These are phyloP conservation scores for Ceratorhiza oryzae-sativae DNA, from an alignment of 1,284 basidiomycete species.

Conservation along the genomic window DNA sequence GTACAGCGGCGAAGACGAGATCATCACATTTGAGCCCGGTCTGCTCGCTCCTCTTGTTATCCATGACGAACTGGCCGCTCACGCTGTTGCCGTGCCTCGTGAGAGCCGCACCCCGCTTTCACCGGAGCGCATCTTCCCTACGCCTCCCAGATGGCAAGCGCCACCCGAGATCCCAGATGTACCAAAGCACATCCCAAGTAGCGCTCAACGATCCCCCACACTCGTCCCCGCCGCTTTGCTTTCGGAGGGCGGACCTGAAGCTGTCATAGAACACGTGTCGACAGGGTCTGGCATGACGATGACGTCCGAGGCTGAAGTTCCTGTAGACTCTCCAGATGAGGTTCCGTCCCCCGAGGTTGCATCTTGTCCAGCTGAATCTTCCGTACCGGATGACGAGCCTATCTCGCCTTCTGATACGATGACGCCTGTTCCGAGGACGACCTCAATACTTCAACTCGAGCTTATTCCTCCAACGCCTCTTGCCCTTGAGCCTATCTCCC, in stretches of 20 bases:
- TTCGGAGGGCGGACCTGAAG: no score
- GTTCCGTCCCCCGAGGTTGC: neutral
- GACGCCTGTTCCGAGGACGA: neutral
- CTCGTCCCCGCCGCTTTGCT: neutral
- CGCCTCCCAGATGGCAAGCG: slow-evolving; percentile 2
- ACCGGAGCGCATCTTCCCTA: neutral
- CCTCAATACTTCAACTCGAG: neutral
- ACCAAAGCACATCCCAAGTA: slow-evolving; percentile 6
- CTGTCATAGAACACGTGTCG: slow-evolving; percentile 10
- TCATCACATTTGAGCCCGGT: neutral
- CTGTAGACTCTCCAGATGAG: neutral
- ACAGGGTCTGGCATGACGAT: neutral
- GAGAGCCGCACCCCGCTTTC: neutral
- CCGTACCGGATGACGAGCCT: slow-evolving; percentile 2
- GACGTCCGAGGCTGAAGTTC: neutral
- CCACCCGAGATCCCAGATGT: neutral
- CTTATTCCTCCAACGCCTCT: neutral
- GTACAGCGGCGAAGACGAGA: slow-evolving; percentile 8
- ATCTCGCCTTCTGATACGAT: neutral
- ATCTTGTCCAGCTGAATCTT: slow-evolving; percentile 4
- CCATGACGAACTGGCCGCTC: neutral
- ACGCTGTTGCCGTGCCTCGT: neutral
- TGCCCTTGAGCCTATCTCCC: neutral
- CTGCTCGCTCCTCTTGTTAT: slow-evolving; percentile 9
- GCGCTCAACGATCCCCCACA: slow-evolving; percentile 13